A percentile compares a stretch with the other conserved stretches of the same genome.
These are phyloP conservation scores for Sclerospora graminicola DNA, from an alignment of 352 stramenopile genomes.

Conservation along the genomic window DNA sequence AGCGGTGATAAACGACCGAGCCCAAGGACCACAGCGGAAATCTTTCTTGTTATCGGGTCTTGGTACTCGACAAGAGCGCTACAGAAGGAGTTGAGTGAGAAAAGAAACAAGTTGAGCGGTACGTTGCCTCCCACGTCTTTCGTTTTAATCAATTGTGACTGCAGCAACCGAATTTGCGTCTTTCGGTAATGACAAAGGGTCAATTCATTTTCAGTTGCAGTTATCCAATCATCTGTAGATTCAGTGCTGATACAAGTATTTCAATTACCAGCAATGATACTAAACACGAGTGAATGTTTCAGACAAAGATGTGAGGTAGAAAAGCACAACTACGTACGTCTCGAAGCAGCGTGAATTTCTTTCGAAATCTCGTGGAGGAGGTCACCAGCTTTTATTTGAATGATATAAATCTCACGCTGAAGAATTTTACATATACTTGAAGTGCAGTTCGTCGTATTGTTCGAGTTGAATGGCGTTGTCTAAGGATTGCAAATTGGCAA, in stretches of 20 bases:
- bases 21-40: slow-evolving; percentile 31
- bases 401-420: no score
- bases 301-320: not conserved
- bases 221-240: slow-evolving; percentile 19
- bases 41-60: slow-evolving; percentile 50
- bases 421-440: slow-evolving; percentile 73
- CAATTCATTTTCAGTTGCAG: slow-evolving; percentile 57
- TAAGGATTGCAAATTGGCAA: no score
- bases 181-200: slow-evolving; percentile 52
- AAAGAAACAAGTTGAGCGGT: no score
- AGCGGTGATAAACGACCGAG: slow-evolving; percentile 35
- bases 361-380: slow-evolving; percentile 59
- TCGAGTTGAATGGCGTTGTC: no score
- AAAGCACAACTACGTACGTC: slow-evolving; percentile 20
- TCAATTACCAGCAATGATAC: not conserved
- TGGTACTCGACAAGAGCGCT: slow-evolving; percentile 64
- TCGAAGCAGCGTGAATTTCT: slow-evolving; percentile 39
- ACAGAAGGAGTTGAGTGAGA: no score
- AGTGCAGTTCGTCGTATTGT: slow-evolving; percentile 59
- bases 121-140: slow-evolving; percentile 72
- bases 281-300: no score
- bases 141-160: slow-evolving; percentile 34
- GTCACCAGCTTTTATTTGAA: slow-evolving; percentile 49
- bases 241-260: no score
- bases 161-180: slow-evolving; percentile 43